A percentile compares a stretch with the other conserved stretches of the same genome.
These are phyloP conservation scores for Arabidopsis thaliana DNA, from an alignment of 345 rosid species.

Conservation along the genomic window TAIR10.1 NC_003071.7:16222501-16223000, in stretches of 20 bases:
- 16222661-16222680: background rate
- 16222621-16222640: slow-evolving; percentile 60
- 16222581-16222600: slow-evolving; percentile 70
- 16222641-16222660: slow-evolving; percentile 56
- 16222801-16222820: slow-evolving; percentile 63
- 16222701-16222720: background rate
- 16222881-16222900: slow-evolving; percentile 90
- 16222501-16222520: slow-evolving; percentile 86
- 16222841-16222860: slow-evolving; percentile 58
- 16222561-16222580: slow-evolving; percentile 67
- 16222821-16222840: slow-evolving; percentile 55
- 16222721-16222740: slow-evolving; percentile 70
- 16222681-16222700: background rate
- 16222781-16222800: slow-evolving; percentile 75
- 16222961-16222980: slow-evolving; percentile 1
- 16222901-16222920: slow-evolving; percentile 78
- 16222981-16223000: background rate
- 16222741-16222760: slow-evolving; percentile 61
- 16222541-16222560: slow-evolving; percentile 57
- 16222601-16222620: slow-evolving; percentile 67
- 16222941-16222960: background rate
- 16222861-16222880: slow-evolving; percentile 82
- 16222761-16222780: slow-evolving; percentile 64
- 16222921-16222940: slow-evolving; percentile 32
- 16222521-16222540: slow-evolving; percentile 46